These are phyloP conservation scores for Suhomyces taliae DNA, from an alignment of 1,139 yeast species.

Conservation along the genomic window DNA sequence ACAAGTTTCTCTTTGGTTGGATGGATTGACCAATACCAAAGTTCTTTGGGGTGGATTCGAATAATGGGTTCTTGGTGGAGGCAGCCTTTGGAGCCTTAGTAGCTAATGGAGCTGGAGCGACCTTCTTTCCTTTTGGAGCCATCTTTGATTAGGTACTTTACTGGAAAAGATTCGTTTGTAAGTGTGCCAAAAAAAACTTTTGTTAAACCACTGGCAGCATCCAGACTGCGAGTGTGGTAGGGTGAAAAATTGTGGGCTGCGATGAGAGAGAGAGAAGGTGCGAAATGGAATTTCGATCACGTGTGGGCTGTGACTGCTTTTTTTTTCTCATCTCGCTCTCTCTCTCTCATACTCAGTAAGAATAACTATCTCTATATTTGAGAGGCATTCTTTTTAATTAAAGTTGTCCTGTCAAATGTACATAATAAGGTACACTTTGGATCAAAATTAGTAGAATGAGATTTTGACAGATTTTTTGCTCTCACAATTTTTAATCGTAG, in stretches of 20 bases:
- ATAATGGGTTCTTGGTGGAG: slow-evolving; percentile 53
- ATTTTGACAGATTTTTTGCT: too few species aligned
- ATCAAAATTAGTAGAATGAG: too few species aligned
- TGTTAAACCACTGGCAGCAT: not conserved
- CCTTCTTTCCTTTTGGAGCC: slow-evolving; percentile 57
- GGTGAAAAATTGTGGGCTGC: slow-evolving; percentile 1
- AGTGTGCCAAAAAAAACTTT: slow-evolving; percentile 7
- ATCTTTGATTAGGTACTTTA: slow-evolving; percentile 21
- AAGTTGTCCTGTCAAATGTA: too few species aligned
- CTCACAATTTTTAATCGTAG: too few species aligned
- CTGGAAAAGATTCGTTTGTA: slow-evolving; percentile 3
- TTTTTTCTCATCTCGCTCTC: not conserved
- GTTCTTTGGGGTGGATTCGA: slow-evolving; percentile 86
- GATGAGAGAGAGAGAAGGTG: slow-evolving; percentile 1
- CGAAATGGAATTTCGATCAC: not conserved
- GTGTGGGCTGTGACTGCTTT: slow-evolving; percentile 10
- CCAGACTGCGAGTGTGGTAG: not conserved
- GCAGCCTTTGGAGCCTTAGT: slow-evolving; percentile 33
- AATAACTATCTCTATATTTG: too few species aligned
- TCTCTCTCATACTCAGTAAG: too few species aligned
- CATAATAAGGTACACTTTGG: too few species aligned
- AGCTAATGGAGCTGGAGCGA: slow-evolving; percentile 52
- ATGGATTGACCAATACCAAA: slow-evolving; percentile 94
- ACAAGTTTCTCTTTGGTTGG: slow-evolving; percentile 94
- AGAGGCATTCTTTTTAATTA: too few species aligned